A percentile compares a stretch with the other conserved stretches of the same genome.
Evolutionary conservation across 2,329 filamentous ascomycete species (phyloP).

Genomic region (Rhinocladiella similis): DNA sequence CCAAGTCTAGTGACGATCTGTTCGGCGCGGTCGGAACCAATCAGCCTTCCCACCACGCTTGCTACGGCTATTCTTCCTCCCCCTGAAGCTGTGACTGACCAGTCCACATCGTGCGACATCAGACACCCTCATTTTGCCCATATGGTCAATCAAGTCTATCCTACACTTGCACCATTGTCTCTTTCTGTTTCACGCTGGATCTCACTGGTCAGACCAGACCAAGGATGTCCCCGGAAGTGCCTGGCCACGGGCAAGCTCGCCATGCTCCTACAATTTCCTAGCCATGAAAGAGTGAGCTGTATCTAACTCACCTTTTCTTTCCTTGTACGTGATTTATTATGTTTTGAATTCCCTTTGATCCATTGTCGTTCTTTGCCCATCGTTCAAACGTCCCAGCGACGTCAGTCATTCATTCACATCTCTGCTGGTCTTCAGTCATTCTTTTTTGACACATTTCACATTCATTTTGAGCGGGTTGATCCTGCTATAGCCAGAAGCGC

Average conservation of each 20-base stretch:
- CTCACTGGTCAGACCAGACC: conserved; percentile 1
- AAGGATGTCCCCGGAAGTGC: conserved; percentile 7
- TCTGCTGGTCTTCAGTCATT: conserved; percentile 1
- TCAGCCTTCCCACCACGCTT: neutral
- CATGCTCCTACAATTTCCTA: conserved; percentile 25
- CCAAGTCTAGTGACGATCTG: neutral
- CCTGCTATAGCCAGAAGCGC: conserved; percentile 10
- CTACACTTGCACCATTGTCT: conserved; percentile 3
- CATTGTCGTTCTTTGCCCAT: conserved; percentile 21
- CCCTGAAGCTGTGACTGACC: neutral
- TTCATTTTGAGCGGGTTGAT: conserved; percentile 19
- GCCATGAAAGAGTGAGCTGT: conserved; percentile 6
- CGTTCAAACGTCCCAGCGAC: conserved; percentile 23
- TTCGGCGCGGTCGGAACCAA: neutral
- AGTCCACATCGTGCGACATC: conserved; percentile 12
- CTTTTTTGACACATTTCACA: conserved; percentile 12
- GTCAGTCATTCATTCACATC: conserved; percentile 23
- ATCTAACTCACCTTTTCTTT: conserved; percentile 5
- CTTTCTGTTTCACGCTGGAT: conserved; percentile 23
- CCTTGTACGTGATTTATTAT: neutral
- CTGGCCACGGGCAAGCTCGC: conserved; percentile 2
- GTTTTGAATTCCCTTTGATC: conserved; percentile 12
- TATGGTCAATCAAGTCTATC: neutral
- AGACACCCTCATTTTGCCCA: neutral
- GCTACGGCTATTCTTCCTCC: neutral